Percentiles rank a stretch among this genome's conserved stretches.
Conservation (phyloP, 352 stramenopile species). For the Pythium pyrilobum region DNA sequence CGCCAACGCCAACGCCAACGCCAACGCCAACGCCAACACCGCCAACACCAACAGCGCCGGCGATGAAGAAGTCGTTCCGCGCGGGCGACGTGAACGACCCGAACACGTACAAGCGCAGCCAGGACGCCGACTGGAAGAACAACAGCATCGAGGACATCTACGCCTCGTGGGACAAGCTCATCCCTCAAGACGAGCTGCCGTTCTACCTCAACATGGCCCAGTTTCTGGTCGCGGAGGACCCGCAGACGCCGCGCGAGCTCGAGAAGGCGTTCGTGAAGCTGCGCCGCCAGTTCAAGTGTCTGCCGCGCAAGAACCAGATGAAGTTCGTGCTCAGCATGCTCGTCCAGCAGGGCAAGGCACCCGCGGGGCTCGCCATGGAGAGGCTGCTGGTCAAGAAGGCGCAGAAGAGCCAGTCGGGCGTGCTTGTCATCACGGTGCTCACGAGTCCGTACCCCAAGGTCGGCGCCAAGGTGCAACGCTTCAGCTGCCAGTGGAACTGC, state of each 20-base stretch:
- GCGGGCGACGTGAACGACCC: slow-evolving; percentile 67
- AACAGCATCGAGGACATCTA: slow-evolving; percentile 87
- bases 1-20: background rate
- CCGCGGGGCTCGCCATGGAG: slow-evolving; percentile 52
- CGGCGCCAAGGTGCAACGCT: slow-evolving; percentile 73
- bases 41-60: background rate
- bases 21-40: background rate
- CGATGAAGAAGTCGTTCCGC: slow-evolving; percentile 23
- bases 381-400: slow-evolving; percentile 87
- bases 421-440: slow-evolving; percentile 90
- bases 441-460: slow-evolving; percentile 88
- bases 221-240: slow-evolving; percentile 72
- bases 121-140: slow-evolving; percentile 57
- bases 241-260: slow-evolving; percentile 70
- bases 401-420: slow-evolving; percentile 86
- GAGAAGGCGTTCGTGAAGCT: slow-evolving; percentile 84
- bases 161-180: slow-evolving; percentile 75
- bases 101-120: slow-evolving; percentile 83
- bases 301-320: slow-evolving; percentile 90
- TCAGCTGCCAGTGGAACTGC: slow-evolving; percentile 94
- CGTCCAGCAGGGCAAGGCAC: slow-evolving; percentile 52
- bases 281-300: slow-evolving; percentile 82
- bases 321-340: slow-evolving; percentile 81
- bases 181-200: slow-evolving; percentile 54
- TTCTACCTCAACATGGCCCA: slow-evolving; percentile 75